Conservation (phyloP, 805 yeast species). For the Starmerella stigmatis region DNA sequence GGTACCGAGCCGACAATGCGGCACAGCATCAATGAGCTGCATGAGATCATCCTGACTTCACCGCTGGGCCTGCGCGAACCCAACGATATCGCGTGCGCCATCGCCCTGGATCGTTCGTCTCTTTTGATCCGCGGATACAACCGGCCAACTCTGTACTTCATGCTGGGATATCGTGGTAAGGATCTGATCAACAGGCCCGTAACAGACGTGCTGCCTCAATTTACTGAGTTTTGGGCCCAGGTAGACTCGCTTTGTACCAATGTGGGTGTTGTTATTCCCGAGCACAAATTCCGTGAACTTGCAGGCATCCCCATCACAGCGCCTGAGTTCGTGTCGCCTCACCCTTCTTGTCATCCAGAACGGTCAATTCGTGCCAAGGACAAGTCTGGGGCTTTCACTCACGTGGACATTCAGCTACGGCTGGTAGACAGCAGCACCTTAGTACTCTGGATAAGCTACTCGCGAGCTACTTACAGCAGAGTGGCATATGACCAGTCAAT, state of each 20-base stretch:
- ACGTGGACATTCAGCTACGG: constrained; percentile 69
- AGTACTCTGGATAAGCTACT: constrained; percentile 75
- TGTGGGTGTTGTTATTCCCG: constrained; percentile 76
- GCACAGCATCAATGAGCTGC: constrained; percentile 1
- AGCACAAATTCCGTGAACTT: constrained; percentile 69
- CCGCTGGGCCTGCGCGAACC: constrained; percentile 9
- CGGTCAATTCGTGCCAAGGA: constrained; percentile 42
- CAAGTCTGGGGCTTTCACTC: constrained; percentile 51
- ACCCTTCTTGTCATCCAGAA: constrained; percentile 17
- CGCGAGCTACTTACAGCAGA: constrained; percentile 34
- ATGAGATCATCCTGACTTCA: neutral
- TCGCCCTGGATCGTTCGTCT: constrained; percentile 6
- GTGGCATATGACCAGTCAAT: neutral
- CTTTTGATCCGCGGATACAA: constrained; percentile 36
- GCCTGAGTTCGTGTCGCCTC: constrained; percentile 32
- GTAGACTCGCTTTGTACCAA: constrained; percentile 33
- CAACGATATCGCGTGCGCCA: constrained; percentile 12
- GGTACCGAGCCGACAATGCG: neutral
- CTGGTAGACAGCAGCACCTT: constrained; percentile 49
- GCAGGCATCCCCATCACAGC: constrained; percentile 18
- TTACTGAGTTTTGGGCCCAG: constrained; percentile 32
- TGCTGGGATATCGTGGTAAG: constrained; percentile 17
- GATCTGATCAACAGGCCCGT: constrained; percentile 15
- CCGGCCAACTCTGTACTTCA: constrained; percentile 17
- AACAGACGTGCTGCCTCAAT: constrained; percentile 23